These are phyloP conservation scores for Marsdenia floribunda DNA, from an alignment of 257 asterid genomes.

Conservation along the genomic window DNA sequence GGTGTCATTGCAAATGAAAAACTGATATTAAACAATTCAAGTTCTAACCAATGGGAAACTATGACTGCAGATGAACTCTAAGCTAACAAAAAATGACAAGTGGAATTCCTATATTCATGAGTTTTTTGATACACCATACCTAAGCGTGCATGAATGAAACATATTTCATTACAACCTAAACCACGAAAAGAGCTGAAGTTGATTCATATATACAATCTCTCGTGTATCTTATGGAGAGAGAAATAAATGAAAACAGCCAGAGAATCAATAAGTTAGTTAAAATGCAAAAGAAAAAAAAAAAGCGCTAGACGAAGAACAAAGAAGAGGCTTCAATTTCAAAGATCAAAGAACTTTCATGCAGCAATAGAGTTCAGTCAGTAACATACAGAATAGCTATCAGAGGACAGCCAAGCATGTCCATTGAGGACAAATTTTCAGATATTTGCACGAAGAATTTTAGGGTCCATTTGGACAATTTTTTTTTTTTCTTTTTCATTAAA, in stretches of 20 bases:
- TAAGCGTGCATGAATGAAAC: not conserved
- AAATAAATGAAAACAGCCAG: not conserved
- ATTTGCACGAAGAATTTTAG: not conserved
- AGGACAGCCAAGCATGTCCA: not conserved
- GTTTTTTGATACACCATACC: not conserved
- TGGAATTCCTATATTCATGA: not conserved
- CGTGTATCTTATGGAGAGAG: not conserved
- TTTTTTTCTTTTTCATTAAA: no score
- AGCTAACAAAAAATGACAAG: not conserved
- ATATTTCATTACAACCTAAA: not conserved
- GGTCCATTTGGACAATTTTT: no score
- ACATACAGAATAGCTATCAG: not conserved
- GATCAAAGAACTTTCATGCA: not conserved
- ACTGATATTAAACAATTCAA: not conserved
- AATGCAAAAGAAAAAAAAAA: not conserved
- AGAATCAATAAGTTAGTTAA: not conserved
- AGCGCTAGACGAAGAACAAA: not conserved
- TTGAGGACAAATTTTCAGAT: not conserved
- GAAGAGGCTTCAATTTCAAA: not conserved
- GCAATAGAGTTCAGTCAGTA: not conserved
- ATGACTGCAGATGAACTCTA: not conserved
- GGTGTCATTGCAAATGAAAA: not conserved
- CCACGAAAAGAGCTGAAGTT: not conserved
- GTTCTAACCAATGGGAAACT: not conserved
- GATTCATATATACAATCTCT: not conserved